Percentiles rank a stretch among this genome's conserved stretches.
Conservation (phyloP, 1,139 yeast species). For the Blastobotrys elegans region DNA sequence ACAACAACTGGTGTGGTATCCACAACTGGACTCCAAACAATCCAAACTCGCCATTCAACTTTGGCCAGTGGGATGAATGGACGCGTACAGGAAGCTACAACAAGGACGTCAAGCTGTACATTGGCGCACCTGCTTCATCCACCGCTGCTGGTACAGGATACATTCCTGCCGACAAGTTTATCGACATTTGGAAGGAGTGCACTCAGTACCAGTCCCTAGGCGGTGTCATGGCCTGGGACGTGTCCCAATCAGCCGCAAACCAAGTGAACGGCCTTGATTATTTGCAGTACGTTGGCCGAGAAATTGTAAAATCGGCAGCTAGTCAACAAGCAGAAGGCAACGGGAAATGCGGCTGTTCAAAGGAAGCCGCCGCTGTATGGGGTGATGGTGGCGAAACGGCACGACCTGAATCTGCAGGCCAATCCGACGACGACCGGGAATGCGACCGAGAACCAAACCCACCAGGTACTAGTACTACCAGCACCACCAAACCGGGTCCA, state of each 20-base stretch:
- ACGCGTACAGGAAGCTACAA: slow-evolving; percentile 62
- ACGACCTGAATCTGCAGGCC: neutral
- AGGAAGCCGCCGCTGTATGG: too few relatives aligned
- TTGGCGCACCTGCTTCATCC: slow-evolving; percentile 68
- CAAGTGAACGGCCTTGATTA: neutral
- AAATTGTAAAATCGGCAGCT: too few relatives aligned
- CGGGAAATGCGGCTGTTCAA: too few relatives aligned
- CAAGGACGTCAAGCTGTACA: slow-evolving; percentile 50
- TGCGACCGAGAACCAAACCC: neutral
- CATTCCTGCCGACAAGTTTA: slow-evolving; percentile 34
- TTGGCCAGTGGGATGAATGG: slow-evolving; percentile 72
- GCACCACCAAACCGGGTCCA: too few relatives aligned
- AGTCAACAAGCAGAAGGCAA: too few relatives aligned
- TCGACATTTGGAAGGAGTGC: slow-evolving; percentile 19
- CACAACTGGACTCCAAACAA: too few relatives aligned
- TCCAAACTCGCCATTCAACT: slow-evolving; percentile 53
- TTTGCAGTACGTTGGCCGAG: too few relatives aligned
- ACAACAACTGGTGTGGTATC: slow-evolving; percentile 73
- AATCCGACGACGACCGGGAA: neutral
- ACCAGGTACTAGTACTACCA: too few relatives aligned
- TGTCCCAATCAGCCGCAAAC: slow-evolving; percentile 70
- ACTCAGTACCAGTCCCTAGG: slow-evolving; percentile 50
- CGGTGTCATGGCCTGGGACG: slow-evolving; percentile 91
- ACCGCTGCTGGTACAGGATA: slow-evolving; percentile 68
- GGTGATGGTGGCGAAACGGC: neutral